phyloP scores from a whole-genome alignment of 495 filamentous ascomycete genomes.

The Halenospora varia region DNA sequence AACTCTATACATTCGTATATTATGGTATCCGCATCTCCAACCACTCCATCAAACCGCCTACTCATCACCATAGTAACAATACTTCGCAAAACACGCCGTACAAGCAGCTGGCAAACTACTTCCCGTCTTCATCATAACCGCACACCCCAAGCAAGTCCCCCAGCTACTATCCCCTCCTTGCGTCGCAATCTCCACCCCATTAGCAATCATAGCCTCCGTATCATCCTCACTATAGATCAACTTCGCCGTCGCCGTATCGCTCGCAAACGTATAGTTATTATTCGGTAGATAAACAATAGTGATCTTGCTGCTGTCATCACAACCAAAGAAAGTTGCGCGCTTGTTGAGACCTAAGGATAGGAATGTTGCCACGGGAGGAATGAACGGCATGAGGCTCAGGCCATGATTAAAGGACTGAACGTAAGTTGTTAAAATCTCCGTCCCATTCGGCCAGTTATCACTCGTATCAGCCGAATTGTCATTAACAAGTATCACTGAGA shows the following conservation, averaged over 20 bases:
- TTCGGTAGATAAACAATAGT: constrained; percentile 44
- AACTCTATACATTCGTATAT: too few relatives aligned
- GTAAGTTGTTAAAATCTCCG: constrained; percentile 36
- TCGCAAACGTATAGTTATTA: constrained; percentile 29
- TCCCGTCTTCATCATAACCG: constrained; percentile 35
- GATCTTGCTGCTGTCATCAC: constrained; percentile 28
- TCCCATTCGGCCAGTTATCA: constrained; percentile 39
- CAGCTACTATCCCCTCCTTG: constrained; percentile 28
- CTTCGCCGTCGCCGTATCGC: constrained; percentile 29
- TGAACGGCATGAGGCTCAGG: constrained; percentile 34
- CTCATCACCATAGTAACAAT: constrained; percentile 25
- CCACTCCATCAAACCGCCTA: not conserved
- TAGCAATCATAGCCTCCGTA: constrained; percentile 36
- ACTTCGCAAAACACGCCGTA: constrained; percentile 35
- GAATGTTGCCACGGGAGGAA: constrained; percentile 33
- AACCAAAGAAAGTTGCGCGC: constrained; percentile 42
- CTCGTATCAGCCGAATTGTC: constrained; percentile 41
- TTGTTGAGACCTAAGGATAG: constrained; percentile 35
- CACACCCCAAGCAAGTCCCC: constrained; percentile 39
- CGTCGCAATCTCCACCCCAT: constrained; percentile 34
- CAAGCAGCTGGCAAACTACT: constrained; percentile 28
- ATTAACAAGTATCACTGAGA: constrained; percentile 42
- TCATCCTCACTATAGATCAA: constrained; percentile 33
- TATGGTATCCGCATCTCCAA: too few relatives aligned
- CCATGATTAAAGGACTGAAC: constrained; percentile 28